Conservation (phyloP, 768 basidiomycete species). For the Rhodotorula toruloides region DNA sequence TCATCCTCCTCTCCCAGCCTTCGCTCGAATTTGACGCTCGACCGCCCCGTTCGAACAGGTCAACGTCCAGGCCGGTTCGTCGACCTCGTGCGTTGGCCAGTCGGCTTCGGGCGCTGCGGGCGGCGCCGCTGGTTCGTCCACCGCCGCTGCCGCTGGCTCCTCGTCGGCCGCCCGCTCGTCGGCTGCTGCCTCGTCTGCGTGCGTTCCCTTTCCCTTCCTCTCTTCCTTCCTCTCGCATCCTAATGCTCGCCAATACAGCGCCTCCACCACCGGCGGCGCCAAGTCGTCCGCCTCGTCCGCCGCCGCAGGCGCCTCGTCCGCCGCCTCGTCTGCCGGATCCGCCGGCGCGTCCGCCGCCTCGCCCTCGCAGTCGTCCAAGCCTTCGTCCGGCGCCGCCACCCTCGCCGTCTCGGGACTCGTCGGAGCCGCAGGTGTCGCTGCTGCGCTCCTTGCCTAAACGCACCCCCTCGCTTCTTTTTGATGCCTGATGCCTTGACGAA, state of each 20-base stretch:
- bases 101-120: constrained; percentile 5
- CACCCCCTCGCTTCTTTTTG: neutral
- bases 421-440: constrained; percentile 20
- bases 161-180: constrained; percentile 7
- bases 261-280: no score
- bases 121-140: no score
- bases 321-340: neutral
- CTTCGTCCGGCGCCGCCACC: neutral
- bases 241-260: no score
- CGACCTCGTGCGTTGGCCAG: constrained; percentile 16
- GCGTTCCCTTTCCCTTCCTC: neutral
- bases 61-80: constrained; percentile 12
- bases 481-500: neutral
- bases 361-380: neutral
- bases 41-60: neutral
- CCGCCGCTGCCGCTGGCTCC: neutral
- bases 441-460: constrained; percentile 26
- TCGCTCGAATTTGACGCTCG: no score
- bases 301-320: neutral
- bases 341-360: neutral
- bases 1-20: neutral
- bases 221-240: neutral
- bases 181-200: neutral
- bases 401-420: constrained; percentile 17
- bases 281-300: neutral